A percentile compares a stretch with the other conserved stretches of the same genome.
Evolutionary conservation across 2,329 filamentous ascomycete species (phyloP).

Genomic region (Aureobasidium pullulans): DNA sequence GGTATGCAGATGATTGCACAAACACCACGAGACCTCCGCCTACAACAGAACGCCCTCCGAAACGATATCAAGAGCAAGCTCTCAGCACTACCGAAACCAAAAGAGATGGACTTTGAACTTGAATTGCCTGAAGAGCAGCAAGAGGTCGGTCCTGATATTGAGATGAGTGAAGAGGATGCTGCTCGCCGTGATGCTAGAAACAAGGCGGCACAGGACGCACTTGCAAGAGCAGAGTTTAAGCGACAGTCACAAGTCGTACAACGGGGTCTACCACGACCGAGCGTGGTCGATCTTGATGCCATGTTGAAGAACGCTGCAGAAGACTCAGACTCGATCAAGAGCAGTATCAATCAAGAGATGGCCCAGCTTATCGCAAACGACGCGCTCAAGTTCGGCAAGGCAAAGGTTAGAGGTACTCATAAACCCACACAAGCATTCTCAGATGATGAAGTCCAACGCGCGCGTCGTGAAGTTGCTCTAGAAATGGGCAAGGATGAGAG

Average conservation of each 20-base stretch:
- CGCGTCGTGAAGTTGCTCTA: constrained; percentile 66
- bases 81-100: constrained; percentile 81
- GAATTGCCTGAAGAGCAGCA: constrained; percentile 78
- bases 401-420: constrained; percentile 56
- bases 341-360: constrained; percentile 67
- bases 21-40: constrained; percentile 68
- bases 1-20: constrained; percentile 61
- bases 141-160: constrained; percentile 46
- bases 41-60: constrained; percentile 61
- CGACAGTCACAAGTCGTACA: constrained; percentile 90
- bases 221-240: constrained; percentile 63
- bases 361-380: constrained; percentile 77
- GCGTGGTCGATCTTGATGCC: constrained; percentile 60
- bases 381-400: constrained; percentile 64
- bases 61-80: constrained; percentile 64
- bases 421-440: constrained; percentile 56
- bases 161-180: constrained; percentile 56
- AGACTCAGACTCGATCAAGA: constrained; percentile 56
- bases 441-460: constrained; percentile 65
- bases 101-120: constrained; percentile 89
- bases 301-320: constrained; percentile 58
- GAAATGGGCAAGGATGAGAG: constrained; percentile 51
- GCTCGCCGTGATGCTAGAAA: constrained; percentile 70
- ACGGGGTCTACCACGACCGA: constrained; percentile 69
- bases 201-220: constrained; percentile 53